A percentile compares a stretch with the other conserved stretches of the same genome.
These are phyloP conservation scores for Cystofilobasidium bisporidii DNA, from an alignment of 768 basidiomycete genomes.

Conservation along the genomic window DNA sequence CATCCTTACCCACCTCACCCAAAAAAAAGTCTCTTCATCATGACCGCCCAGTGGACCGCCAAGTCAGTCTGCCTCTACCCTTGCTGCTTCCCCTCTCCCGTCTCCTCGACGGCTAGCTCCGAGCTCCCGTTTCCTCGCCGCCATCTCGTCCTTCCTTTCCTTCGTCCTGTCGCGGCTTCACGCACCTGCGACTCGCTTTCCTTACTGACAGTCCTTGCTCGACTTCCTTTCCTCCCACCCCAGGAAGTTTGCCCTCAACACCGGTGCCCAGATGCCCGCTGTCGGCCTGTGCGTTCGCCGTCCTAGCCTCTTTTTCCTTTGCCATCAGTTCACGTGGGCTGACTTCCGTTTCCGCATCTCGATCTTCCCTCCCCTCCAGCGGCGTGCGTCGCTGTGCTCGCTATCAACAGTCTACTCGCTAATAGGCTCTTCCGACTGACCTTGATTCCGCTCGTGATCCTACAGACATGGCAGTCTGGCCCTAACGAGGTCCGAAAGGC, in stretches of 20 bases:
- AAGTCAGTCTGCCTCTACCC: not conserved
- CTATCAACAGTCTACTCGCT: too few relatives aligned
- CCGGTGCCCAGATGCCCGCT: constrained; percentile 64
- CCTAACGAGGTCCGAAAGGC: constrained; percentile 64
- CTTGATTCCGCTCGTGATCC: not conserved
- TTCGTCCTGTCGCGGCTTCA: not conserved
- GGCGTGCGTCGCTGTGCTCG: too few relatives aligned
- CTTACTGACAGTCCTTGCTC: too few relatives aligned
- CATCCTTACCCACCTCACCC: not conserved
- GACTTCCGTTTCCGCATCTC: not conserved
- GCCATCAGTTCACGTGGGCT: not conserved
- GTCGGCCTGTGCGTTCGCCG: constrained; percentile 49
- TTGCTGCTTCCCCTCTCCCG: not conserved
- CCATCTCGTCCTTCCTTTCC: not conserved
- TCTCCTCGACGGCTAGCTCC: not conserved
- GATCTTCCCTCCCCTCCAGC: not conserved
- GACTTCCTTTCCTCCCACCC: too few relatives aligned
- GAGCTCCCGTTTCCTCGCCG: not conserved
- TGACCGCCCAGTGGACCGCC: not conserved
- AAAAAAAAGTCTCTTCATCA: not conserved
- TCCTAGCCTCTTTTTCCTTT: not conserved
- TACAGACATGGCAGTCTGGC: constrained; percentile 20
- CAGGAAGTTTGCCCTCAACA: constrained; percentile 53
- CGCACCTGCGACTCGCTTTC: too few relatives aligned
- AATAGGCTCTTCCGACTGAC: too few relatives aligned